phyloP scores from a whole-genome alignment of 257 asterid genomes.

The Verbena officinalis region DNA sequence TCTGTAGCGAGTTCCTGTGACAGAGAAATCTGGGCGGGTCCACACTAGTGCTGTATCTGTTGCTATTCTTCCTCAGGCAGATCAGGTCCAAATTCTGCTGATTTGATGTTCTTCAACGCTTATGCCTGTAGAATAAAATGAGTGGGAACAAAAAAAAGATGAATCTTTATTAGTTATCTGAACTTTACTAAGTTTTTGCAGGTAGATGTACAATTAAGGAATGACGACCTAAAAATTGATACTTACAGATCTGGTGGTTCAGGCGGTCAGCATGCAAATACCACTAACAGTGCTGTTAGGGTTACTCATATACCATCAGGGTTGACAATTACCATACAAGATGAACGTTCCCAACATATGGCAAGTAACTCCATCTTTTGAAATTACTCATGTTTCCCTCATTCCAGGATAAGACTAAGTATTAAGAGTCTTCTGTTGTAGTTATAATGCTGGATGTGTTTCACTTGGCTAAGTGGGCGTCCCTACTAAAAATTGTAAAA shows the following conservation, averaged over 20 bases:
- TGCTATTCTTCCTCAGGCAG: conserved; percentile 96
- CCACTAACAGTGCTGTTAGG: conserved; percentile 97
- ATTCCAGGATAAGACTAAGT: neutral
- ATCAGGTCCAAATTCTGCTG: conserved; percentile 58
- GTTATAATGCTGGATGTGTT: conserved; percentile 15
- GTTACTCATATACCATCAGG: conserved; percentile 89
- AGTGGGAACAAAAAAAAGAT: neutral
- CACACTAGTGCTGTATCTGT: conserved; percentile 98
- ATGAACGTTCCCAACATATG: conserved; percentile 95
- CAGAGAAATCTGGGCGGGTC: conserved; percentile 92
- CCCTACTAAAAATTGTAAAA: no score
- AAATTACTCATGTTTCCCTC: conserved; percentile 21
- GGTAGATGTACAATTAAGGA: conserved; percentile 83
- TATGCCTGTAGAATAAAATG: neutral
- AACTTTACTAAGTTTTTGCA: conserved; percentile 39
- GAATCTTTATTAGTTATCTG: conserved; percentile 15
- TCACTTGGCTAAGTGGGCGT: no score
- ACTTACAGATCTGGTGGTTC: conserved; percentile 96
- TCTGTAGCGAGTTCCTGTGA: conserved; percentile 88
- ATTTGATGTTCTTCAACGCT: conserved; percentile 14
- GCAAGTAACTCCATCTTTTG: conserved; percentile 36
- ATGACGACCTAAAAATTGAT: conserved; percentile 86
- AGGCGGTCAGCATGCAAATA: conserved; percentile 95
- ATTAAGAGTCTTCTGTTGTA: neutral
- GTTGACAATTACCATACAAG: conserved; percentile 83